phyloP scores from a whole-genome alignment of 768 basidiomycete species.

The Neoboletus brunneissimus region DNA sequence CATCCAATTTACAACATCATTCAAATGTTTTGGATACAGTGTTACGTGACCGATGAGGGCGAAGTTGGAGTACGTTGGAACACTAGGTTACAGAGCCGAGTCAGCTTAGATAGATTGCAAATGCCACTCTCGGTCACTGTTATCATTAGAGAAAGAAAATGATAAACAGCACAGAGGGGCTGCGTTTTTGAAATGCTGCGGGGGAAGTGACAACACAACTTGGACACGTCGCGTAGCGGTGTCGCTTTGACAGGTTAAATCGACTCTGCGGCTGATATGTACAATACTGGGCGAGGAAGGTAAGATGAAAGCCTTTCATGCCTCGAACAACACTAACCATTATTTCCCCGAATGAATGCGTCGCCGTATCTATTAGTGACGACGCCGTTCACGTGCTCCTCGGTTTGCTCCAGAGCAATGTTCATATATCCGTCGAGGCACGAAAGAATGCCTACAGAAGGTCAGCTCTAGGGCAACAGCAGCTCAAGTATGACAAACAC shows the following conservation, averaged over 20 bases:
- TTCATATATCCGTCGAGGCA: slow-evolving; percentile 99
- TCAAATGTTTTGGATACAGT: not conserved
- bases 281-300: slow-evolving; percentile 51
- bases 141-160: not conserved
- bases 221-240: not conserved
- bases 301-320: not conserved
- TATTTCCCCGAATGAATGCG: slow-evolving; percentile 93
- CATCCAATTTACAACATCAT: not conserved
- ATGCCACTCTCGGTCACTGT: not conserved
- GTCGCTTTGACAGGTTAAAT: slow-evolving; percentile 35
- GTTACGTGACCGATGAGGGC: not conserved
- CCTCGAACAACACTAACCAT: slow-evolving; percentile 49
- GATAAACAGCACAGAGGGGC: not conserved
- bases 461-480: not conserved
- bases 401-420: slow-evolving; percentile 95
- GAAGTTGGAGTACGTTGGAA: not conserved
- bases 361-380: slow-evolving; percentile 91
- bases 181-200: not conserved
- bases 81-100: no score
- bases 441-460: slow-evolving; percentile 73
- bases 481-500: slow-evolving; percentile 16
- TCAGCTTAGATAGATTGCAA: not conserved
- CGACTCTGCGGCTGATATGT: slow-evolving; percentile 71
- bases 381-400: slow-evolving; percentile 88
- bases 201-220: not conserved